Percentiles rank a stretch among this genome's conserved stretches.
phyloP scores from a whole-genome alignment of 768 basidiomycete genomes.

The Mycena venus region DNA sequence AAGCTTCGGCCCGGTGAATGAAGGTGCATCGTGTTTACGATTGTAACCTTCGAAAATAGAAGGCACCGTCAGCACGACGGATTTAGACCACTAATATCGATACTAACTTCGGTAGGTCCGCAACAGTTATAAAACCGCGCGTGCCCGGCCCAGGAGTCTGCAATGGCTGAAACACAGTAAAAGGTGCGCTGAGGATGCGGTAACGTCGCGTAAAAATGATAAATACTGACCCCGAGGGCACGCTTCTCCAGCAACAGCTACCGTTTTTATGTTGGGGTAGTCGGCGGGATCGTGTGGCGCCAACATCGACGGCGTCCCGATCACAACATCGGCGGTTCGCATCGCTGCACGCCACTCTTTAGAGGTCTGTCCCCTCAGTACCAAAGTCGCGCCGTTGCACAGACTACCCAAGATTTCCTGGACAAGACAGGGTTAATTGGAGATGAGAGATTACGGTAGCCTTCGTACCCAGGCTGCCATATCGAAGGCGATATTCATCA shows the following conservation, averaged over 20 bases:
- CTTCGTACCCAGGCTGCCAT: conserved; percentile 71
- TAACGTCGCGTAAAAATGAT: neutral
- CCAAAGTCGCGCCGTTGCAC: conserved; percentile 66
- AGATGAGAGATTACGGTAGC: neutral
- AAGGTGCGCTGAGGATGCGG: neutral
- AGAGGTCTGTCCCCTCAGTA: conserved; percentile 63
- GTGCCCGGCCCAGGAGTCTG: conserved; percentile 60
- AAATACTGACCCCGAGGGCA: conserved; percentile 59
- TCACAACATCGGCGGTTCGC: conserved; percentile 64
- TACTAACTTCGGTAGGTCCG: conserved; percentile 66
- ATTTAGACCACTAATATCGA: conserved; percentile 10
- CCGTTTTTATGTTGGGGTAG: conserved; percentile 67
- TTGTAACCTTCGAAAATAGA: conserved; percentile 57
- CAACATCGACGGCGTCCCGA: conserved; percentile 67
- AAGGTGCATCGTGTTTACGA: conserved; percentile 68
- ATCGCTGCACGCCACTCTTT: conserved; percentile 65
- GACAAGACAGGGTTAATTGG: conserved; percentile 48
- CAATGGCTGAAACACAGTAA: conserved; percentile 42
- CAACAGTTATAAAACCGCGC: conserved; percentile 66
- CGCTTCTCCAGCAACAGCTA: conserved; percentile 70
- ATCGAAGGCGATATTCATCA: conserved; percentile 76
- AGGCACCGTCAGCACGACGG: neutral
- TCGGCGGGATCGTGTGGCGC: conserved; percentile 61
- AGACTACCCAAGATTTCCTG: conserved; percentile 69
- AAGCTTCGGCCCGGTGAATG: conserved; percentile 56